Evolutionary conservation across 257 asterid genomes (phyloP).

Genomic region (Plantago elongata): DNA sequence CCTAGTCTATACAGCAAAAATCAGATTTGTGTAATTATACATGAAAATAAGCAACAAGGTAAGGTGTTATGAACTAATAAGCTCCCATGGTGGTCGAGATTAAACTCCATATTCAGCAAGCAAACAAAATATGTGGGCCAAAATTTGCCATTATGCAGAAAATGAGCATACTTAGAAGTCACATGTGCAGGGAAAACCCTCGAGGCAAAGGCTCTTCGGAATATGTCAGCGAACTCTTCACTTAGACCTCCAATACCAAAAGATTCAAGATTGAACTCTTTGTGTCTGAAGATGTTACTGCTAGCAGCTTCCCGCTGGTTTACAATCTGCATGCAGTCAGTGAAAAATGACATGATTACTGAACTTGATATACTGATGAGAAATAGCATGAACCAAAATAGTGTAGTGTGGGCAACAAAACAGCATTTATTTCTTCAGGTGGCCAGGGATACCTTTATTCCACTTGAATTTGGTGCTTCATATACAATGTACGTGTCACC

Average conservation of each 20-base stretch:
- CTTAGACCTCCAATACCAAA: conserved; percentile 96
- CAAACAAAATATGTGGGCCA: conserved; percentile 15
- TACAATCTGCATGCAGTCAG: conserved; percentile 58
- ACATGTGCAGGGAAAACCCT: conserved; percentile 97
- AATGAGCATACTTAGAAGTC: conserved; percentile 69
- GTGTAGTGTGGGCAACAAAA: conserved; percentile 15
- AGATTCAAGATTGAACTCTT: conserved; percentile 86
- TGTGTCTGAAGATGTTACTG: conserved; percentile 87
- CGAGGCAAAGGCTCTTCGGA: conserved; percentile 99
- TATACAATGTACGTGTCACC: conserved; percentile 79
- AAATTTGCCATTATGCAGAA: conserved; percentile 16
- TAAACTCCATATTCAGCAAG: not conserved
- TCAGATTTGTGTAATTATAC: conserved; percentile 18
- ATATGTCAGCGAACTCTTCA: conserved; percentile 95
- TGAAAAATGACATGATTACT: conserved; percentile 16
- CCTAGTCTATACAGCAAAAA: conserved; percentile 60
- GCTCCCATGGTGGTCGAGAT: conserved; percentile 10
- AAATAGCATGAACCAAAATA: conserved; percentile 18
- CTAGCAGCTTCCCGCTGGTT: conserved; percentile 97
- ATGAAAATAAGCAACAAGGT: not conserved
- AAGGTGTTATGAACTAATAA: not conserved
- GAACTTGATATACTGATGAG: conserved; percentile 16
- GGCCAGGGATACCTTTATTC: conserved; percentile 65
- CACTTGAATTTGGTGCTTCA: conserved; percentile 79
- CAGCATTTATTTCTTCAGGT: conserved; percentile 13